A percentile compares a stretch with the other conserved stretches of the same genome.
phyloP scores from a whole-genome alignment of 148 eudicot genomes.

The Cornus kousa region DNA sequence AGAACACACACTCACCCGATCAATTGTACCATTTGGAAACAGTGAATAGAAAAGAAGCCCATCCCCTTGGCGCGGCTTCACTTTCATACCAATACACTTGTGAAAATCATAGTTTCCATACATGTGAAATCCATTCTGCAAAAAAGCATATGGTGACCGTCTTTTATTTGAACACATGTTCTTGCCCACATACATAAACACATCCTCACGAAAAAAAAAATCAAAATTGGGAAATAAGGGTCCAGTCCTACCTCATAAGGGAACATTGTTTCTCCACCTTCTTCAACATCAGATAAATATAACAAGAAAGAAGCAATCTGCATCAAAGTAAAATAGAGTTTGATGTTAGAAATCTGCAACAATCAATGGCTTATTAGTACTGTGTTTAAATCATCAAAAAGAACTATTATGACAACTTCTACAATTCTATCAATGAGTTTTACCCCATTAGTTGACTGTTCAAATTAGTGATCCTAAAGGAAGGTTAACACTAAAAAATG shows the following conservation, averaged over 20 bases:
- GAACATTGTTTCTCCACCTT: constrained; percentile 96
- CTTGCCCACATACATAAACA: not conserved
- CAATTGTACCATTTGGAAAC: constrained; percentile 80
- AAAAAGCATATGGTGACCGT: constrained; percentile 11
- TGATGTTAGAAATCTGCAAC: not conserved
- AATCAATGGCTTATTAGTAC: not conserved
- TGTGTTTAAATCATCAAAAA: not conserved
- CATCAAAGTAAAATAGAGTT: constrained; percentile 12
- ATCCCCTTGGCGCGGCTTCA: constrained; percentile 83
- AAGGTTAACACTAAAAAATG: not conserved
- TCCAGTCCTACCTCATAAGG: constrained; percentile 65
- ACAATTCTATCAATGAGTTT: not conserved
- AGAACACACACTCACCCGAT: constrained; percentile 56
- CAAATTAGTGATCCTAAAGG: not conserved
- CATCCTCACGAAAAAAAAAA: not conserved
- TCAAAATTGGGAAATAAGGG: not conserved
- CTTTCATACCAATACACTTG: constrained; percentile 76
- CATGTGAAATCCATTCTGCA: constrained; percentile 58
- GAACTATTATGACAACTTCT: not conserved
- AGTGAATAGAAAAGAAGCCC: constrained; percentile 81
- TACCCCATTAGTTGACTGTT: not conserved
- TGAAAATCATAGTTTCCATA: constrained; percentile 60
- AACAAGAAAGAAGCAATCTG: constrained; percentile 88
- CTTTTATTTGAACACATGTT: not conserved
- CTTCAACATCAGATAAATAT: constrained; percentile 87